These are phyloP conservation scores for Macrophomina pseudophaseolina DNA, from an alignment of 2,329 filamentous ascomycete genomes.

Conservation along the genomic window DNA sequence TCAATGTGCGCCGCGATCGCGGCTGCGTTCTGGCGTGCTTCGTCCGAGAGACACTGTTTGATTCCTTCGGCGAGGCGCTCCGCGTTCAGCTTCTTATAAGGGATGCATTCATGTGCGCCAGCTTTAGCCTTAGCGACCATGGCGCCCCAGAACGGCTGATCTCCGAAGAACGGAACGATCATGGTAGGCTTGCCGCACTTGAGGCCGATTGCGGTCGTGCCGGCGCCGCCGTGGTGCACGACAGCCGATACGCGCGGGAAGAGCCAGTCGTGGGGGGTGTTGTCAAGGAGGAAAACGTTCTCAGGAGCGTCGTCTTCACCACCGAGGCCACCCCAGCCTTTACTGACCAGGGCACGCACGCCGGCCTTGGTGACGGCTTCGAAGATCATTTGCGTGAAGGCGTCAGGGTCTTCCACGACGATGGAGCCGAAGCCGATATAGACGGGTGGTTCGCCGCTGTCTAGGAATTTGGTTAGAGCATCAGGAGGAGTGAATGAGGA, in stretches of 20 bases:
- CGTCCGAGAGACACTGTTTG: conserved; percentile 66
- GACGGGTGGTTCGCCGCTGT: conserved; percentile 59
- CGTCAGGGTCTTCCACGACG: conserved; percentile 73
- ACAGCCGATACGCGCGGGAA: conserved; percentile 48
- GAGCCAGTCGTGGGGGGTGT: conserved; percentile 78
- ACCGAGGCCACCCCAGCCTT: conserved; percentile 77
- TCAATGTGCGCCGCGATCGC: conserved; percentile 67
- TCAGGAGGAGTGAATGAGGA: conserved; percentile 64
- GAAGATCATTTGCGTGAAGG: conserved; percentile 73
- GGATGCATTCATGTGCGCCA: conserved; percentile 66
- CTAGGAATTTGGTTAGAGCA: conserved; percentile 51
- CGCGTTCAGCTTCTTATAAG: conserved; percentile 68
- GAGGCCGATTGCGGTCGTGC: conserved; percentile 75
- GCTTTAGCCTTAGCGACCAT: conserved; percentile 69
- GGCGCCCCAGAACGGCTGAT: conserved; percentile 78
- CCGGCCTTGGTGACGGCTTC: conserved; percentile 69
- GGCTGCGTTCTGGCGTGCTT: conserved; percentile 63
- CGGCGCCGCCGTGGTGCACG: conserved; percentile 62
- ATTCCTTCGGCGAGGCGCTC: conserved; percentile 74
- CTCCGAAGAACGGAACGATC: conserved; percentile 80
- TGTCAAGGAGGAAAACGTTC: conserved; percentile 73
- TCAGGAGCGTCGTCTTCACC: conserved; percentile 56
- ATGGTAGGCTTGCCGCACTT: conserved; percentile 75
- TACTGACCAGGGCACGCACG: conserved; percentile 73
- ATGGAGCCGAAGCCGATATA: conserved; percentile 81